These are phyloP conservation scores for Knoxia roxburghii DNA, from an alignment of 257 asterid genomes.

Conservation along the genomic window DNA sequence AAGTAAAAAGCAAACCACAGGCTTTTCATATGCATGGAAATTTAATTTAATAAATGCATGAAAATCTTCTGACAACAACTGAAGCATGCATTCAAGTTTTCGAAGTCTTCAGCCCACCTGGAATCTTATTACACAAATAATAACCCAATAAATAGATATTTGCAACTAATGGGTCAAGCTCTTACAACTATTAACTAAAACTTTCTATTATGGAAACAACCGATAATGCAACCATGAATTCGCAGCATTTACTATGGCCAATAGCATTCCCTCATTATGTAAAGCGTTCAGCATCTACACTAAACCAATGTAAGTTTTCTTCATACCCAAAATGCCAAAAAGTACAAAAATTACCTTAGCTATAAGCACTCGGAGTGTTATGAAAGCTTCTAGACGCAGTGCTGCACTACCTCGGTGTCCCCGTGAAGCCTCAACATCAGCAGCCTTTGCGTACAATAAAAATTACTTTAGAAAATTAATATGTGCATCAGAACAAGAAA, in stretches of 20 bases:
- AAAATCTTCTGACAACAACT: not conserved
- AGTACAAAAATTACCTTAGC: constrained; percentile 54
- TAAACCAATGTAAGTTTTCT: not conserved
- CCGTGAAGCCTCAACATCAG: constrained; percentile 76
- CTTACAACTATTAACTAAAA: not conserved
- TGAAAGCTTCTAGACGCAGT: constrained; percentile 80
- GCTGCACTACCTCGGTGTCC: constrained; percentile 87
- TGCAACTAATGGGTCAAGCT: not conserved
- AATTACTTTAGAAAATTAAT: constrained; percentile 22
- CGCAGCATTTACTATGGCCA: not conserved
- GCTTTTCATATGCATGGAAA: no score
- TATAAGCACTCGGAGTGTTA: constrained; percentile 72
- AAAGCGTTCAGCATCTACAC: not conserved
- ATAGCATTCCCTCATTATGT: not conserved
- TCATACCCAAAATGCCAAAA: constrained; percentile 8
- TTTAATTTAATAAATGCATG: no score
- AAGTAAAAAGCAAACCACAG: no score
- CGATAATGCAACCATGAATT: not conserved
- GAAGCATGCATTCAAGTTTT: not conserved
- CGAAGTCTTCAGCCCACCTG: not conserved
- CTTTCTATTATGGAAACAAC: not conserved
- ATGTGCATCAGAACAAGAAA: constrained; percentile 4
- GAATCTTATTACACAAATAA: not conserved
- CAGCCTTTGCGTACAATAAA: constrained; percentile 61
- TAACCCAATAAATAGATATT: not conserved